These are phyloP conservation scores for Choiromyces venosus DNA, from an alignment of 495 filamentous ascomycete species.

Conservation along the genomic window DNA sequence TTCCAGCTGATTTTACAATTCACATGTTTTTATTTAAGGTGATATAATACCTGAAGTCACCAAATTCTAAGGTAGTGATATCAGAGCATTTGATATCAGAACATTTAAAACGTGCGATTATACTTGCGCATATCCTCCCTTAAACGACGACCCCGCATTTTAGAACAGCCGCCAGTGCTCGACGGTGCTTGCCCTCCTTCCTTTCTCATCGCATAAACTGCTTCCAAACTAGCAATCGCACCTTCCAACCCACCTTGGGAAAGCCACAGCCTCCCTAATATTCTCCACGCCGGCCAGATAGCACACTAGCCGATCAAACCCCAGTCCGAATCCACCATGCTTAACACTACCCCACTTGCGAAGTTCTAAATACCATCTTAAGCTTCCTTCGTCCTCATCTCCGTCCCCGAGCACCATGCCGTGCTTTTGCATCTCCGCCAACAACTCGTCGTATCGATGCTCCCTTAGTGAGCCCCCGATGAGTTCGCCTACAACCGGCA, in stretches of 20 bases:
- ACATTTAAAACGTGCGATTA: not conserved
- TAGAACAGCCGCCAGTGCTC: not conserved
- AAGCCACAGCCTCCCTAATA: conserved; percentile 79
- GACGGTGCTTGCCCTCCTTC: not conserved
- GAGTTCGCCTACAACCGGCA: conserved; percentile 84
- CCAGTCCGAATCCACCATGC: conserved; percentile 93
- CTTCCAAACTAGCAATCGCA: conserved; percentile 67
- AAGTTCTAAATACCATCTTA: conserved; percentile 93
- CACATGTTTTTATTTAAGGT: not conserved
- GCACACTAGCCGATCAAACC: conserved; percentile 82
- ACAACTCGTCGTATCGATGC: conserved; percentile 65
- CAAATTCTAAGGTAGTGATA: not conserved
- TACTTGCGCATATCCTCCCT: not conserved
- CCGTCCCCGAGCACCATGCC: conserved; percentile 42
- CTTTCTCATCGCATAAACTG: not conserved
- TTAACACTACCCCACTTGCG: conserved; percentile 88
- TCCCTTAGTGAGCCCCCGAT: conserved; percentile 92
- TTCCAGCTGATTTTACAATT: not conserved
- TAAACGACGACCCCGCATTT: not conserved
- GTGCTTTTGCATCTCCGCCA: conserved; percentile 64
- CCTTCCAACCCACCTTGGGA: conserved; percentile 83
- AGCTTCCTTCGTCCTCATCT: conserved; percentile 48
- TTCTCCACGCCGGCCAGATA: conserved; percentile 81
- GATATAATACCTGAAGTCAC: not conserved
- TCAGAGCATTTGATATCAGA: not conserved